phyloP scores from a whole-genome alignment of 139 green algal species.

The Micractinium conductrix region DNA sequence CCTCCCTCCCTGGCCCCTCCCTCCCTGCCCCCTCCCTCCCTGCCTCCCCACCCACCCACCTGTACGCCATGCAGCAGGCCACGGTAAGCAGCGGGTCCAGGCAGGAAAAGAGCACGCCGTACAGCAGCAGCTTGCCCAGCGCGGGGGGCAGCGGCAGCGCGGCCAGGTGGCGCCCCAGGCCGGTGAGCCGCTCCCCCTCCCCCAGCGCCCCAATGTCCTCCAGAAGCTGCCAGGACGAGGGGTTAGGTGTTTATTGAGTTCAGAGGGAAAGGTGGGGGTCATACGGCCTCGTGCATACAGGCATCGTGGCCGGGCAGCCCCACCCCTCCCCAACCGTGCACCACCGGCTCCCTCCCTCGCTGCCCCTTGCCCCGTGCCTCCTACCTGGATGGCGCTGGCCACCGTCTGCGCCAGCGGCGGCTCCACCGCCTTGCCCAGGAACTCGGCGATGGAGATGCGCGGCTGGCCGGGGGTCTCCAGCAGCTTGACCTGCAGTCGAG shows the following conservation, averaged over 20 bases:
- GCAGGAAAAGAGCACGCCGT: conserved; percentile 75
- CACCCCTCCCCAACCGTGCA: no score
- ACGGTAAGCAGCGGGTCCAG: conserved; percentile 85
- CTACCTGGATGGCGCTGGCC: conserved; percentile 45
- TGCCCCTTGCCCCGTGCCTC: not conserved
- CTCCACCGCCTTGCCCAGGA: conserved; percentile 70
- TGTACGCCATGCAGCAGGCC: conserved; percentile 74
- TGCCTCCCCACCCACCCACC: conserved; percentile 23
- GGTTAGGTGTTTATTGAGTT: no score
- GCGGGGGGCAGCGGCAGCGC: conserved; percentile 78
- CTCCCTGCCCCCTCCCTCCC: not conserved
- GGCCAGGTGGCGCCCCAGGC: conserved; percentile 83
- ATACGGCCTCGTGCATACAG: no score
- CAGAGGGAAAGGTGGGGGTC: no score
- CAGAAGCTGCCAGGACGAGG: conserved; percentile 47
- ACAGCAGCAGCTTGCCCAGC: conserved; percentile 90
- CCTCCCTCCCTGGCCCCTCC: no score
- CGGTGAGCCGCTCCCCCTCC: conserved; percentile 68
- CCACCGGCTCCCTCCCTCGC: not conserved
- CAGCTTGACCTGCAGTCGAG: conserved; percentile 63
- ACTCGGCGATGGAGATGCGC: conserved; percentile 43
- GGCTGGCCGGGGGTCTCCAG: conserved; percentile 39
- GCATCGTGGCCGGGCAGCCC: no score
- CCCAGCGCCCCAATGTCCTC: conserved; percentile 63
- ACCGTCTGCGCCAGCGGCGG: conserved; percentile 61